These are phyloP conservation scores for Tricholoma furcatifolium DNA, from an alignment of 768 basidiomycete genomes.

Conservation along the genomic window DNA sequence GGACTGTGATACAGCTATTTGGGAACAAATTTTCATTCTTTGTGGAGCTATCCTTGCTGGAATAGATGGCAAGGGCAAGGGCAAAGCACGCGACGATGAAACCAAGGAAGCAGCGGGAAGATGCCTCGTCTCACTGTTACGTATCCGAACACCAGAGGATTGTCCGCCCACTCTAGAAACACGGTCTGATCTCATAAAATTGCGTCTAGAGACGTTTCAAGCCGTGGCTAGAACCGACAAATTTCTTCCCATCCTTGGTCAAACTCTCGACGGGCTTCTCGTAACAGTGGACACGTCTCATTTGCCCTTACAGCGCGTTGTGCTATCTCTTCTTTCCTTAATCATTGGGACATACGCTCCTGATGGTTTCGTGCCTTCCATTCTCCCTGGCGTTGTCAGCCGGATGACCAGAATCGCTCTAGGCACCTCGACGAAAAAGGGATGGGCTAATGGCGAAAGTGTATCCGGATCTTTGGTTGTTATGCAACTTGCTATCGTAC, in stretches of 20 bases:
- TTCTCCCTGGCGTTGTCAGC: slow-evolving; percentile 85
- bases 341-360: slow-evolving; percentile 60
- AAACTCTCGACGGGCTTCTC: slow-evolving; percentile 77
- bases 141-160: slow-evolving; percentile 43
- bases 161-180: slow-evolving; percentile 24
- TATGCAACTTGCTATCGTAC: slow-evolving; percentile 52
- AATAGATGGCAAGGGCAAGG: slow-evolving; percentile 67
- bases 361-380: slow-evolving; percentile 52
- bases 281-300: slow-evolving; percentile 53
- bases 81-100: slow-evolving; percentile 74
- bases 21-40: slow-evolving; percentile 87
- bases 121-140: slow-evolving; percentile 66
- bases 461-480: slow-evolving; percentile 58
- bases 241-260: slow-evolving; percentile 79
- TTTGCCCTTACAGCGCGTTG: slow-evolving; percentile 58
- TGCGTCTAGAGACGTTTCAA: slow-evolving; percentile 36
- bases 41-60: slow-evolving; percentile 64
- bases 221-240: slow-evolving; percentile 43
- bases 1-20: slow-evolving; percentile 65
- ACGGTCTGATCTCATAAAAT: slow-evolving; percentile 19
- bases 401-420: slow-evolving; percentile 70
- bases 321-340: slow-evolving; percentile 55
- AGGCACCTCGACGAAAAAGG: slow-evolving; percentile 49
- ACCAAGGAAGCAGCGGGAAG: slow-evolving; percentile 71
- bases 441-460: slow-evolving; percentile 72